Conservation (phyloP, 441 rosid species). For the Mallotus japonicus region DNA sequence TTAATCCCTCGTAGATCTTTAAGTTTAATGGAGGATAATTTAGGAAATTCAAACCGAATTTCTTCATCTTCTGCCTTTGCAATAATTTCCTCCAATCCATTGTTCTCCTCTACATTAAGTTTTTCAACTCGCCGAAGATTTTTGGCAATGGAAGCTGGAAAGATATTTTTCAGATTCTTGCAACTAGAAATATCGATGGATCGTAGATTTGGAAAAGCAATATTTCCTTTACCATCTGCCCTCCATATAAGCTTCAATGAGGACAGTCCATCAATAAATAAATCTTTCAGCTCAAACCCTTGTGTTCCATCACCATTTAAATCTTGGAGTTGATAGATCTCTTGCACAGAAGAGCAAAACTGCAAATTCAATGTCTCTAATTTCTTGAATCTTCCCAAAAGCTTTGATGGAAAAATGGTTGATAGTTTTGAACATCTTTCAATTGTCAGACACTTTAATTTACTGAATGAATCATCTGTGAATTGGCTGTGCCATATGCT, state of each 20-base stretch:
- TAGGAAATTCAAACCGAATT: constrained; percentile 4
- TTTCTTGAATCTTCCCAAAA: not conserved
- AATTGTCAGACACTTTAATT: not conserved
- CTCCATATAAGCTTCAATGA: constrained; percentile 27
- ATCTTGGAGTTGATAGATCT: not conserved
- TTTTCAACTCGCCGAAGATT: constrained; percentile 12
- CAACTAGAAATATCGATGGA: not conserved
- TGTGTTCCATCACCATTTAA: too few relatives aligned
- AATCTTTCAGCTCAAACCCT: not conserved
- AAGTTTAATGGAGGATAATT: not conserved
- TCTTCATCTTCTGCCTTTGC: not conserved
- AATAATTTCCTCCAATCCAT: constrained; percentile 23
- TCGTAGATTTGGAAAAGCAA: constrained; percentile 20
- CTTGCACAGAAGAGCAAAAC: not conserved
- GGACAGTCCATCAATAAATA: not conserved
- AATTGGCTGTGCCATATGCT: constrained; percentile 2
- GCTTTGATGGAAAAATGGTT: constrained; percentile 4
- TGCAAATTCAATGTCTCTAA: not conserved
- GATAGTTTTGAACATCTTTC: not conserved
- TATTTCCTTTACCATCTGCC: constrained; percentile 19
- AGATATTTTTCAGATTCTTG: constrained; percentile 14
- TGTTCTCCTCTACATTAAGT: not conserved
- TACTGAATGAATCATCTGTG: not conserved
- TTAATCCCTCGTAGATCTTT: not conserved
- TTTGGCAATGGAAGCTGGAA: constrained; percentile 27